Base-by-base conservation (phyloP, 768 basidiomycete species). In the Austroboletus eburneus region DNA sequence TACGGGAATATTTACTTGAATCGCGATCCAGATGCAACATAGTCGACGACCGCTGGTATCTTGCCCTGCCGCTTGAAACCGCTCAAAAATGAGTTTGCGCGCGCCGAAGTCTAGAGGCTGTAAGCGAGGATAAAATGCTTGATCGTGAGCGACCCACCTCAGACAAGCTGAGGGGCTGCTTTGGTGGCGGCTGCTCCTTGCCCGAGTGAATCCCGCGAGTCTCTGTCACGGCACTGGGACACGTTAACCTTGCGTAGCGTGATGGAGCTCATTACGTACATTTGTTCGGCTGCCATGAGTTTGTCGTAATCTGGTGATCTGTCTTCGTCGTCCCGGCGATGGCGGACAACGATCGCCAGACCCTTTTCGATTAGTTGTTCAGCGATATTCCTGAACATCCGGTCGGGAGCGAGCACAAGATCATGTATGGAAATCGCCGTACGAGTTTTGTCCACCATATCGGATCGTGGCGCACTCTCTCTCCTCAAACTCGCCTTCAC, bases 301-400 rank as follows among this genome's bases (percentile, higher is more conserved):
- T 91, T 93, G 70, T 99, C 96, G 54, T 92, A 91, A 61, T 97
- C 95, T 6, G 86, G 77, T n/a, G 94, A 94, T 39, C 94, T 80
- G 57, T 94, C 89, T 66, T 98, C 95, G 60, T 98, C 95, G 56
- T 95, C 94, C 18, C 91, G 82, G 60, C 84, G 87, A 68, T 99
- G 95, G 38, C 95, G 83, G 22, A 98, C 82, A 9, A 88, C 86
- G 46, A 82, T 87, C 4, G 91, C 91, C 24, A 95, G 70, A 39
- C 96, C 95, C 59, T 91, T 92, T 61, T 97, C 96, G 42, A 97
- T 82, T 27, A 99, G 70, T 62, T 92, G 88, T 60, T 95, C 93
- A 1, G 94, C 88, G 42, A 98, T 72, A 61, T 96, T 97, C 43
- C 90, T 95, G 53, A 16, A 39, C 22, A 24, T 14, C 9, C 43